Evolutionary conservation across 2,329 filamentous ascomycete genomes (phyloP).

Genomic region (Trichophyton rubrum): DNA sequence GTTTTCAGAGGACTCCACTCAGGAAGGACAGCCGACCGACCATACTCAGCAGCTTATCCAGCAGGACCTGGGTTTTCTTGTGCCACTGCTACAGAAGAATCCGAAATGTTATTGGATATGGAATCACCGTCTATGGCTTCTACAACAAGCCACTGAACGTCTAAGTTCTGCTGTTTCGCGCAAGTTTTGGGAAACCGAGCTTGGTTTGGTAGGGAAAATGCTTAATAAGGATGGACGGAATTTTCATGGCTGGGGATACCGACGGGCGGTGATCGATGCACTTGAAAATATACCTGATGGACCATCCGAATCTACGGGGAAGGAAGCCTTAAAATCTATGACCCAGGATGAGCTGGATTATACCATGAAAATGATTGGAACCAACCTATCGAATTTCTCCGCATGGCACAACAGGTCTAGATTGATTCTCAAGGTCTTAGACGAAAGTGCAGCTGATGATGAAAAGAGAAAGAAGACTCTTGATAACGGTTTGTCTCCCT

Average conservation of each 20-base stretch:
- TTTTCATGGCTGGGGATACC: slow-evolving; percentile 93
- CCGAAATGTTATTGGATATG: slow-evolving; percentile 99
- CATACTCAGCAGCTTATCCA: slow-evolving; percentile 46
- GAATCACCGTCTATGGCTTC: slow-evolving; percentile 84
- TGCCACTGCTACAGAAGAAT: slow-evolving; percentile 69
- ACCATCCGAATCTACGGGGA: slow-evolving; percentile 11
- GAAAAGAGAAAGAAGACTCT: slow-evolving; percentile 55
- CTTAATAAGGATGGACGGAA: slow-evolving; percentile 74
- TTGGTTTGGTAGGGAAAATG: slow-evolving; percentile 78
- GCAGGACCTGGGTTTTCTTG: slow-evolving; percentile 66
- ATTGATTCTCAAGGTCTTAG: slow-evolving; percentile 63
- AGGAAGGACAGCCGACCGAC: slow-evolving; percentile 25
- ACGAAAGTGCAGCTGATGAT: slow-evolving; percentile 55
- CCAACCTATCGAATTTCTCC: slow-evolving; percentile 88
- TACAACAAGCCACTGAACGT: slow-evolving; percentile 56
- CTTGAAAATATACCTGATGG: slow-evolving; percentile 46
- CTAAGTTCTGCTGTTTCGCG: slow-evolving; percentile 47
- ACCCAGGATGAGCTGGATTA: slow-evolving; percentile 74
- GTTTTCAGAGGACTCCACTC: slow-evolving; percentile 27
- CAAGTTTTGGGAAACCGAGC: slow-evolving; percentile 69
- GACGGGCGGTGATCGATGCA: slow-evolving; percentile 62
- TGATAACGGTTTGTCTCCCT: slow-evolving; percentile 47
- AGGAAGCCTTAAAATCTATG: slow-evolving; percentile 44
- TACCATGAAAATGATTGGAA: slow-evolving; percentile 74
- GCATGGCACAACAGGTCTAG: slow-evolving; percentile 89